Evolutionary conservation across 2,329 filamentous ascomycete species (phyloP), one percentile per base, ranked within the genome.

Genomic region (Trichoderma afroharzianum): DNA sequence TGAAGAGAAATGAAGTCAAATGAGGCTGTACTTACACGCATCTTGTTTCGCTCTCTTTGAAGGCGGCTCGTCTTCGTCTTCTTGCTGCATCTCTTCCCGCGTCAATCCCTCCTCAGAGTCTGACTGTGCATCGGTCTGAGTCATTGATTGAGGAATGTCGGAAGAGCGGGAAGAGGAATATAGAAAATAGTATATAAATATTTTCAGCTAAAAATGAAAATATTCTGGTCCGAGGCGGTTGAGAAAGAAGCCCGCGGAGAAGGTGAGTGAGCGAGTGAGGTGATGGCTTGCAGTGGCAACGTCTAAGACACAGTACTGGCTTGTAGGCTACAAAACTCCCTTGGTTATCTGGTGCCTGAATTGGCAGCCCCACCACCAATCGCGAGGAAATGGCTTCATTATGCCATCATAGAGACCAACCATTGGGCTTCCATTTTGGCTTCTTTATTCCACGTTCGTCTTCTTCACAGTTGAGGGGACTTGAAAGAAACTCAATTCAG

Each of bases 31-130:
- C 76, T 59, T 81, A 85, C 85, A 86, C 72, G 85, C 84, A 79
- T 86, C 85, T 66, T 36, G 73, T 73, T 59, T 73, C 24, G 63
- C 12, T 53, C 69, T 6, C 26, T 58, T 75, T 12, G 73, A 72
- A 32, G 77, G 67, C 18, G 78, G 68, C 14, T 80, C 80, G 21
- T 62, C 66, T 11, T 70, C 59, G 66, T 78, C 78, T 21, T 78
- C 78, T 24, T 79, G 79, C 39, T 77, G 75, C 2, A 84, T 81
- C 72, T 86, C 84, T 32, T 85, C 81, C 62, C 79, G 75, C 0
- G 80, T 83, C 69, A 83, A 81, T 58, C 82, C 83, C 75, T 85
- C 83, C 70, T 84, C 80, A 0, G 78, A 73, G 15, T 78, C 78
- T 4, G 77, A 77, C 14, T 77, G 75, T 55, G 43, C 43, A 4